Percentiles rank a stretch among this genome's conserved stretches.
Conservation (phyloP, 1,139 yeast species). For the Pneumocystis canis region DNA sequence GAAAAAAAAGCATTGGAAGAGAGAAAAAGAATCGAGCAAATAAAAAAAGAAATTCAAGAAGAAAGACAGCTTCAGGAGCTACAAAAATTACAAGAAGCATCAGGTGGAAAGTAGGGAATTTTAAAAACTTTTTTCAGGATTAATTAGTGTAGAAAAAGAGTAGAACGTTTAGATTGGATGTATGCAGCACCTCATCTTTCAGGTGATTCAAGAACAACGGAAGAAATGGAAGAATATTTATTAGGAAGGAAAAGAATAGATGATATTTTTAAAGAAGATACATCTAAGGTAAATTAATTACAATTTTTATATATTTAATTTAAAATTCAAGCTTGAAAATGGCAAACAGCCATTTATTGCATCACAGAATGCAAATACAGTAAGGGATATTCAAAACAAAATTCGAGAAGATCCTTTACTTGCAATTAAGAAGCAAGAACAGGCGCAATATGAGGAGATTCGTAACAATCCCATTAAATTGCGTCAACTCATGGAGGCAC, state of each 20-base stretch:
- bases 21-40: slow-evolving; percentile 47
- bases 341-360: slow-evolving; percentile 17
- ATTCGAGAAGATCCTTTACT: slow-evolving; percentile 43
- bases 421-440: slow-evolving; percentile 33
- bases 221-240: slow-evolving; percentile 33
- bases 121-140: not conserved
- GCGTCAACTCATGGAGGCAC: slow-evolving; percentile 10
- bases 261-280: slow-evolving; percentile 18
- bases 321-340: not conserved
- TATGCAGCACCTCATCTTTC: slow-evolving; percentile 36
- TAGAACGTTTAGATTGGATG: slow-evolving; percentile 69
- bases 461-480: slow-evolving; percentile 14
- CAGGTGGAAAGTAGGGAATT: slow-evolving; percentile 27
- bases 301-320: not conserved
- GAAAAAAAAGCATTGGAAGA: slow-evolving; percentile 71
- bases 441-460: slow-evolving; percentile 19
- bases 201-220: slow-evolving; percentile 17
- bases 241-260: slow-evolving; percentile 38
- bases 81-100: slow-evolving; percentile 36
- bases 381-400: slow-evolving; percentile 20
- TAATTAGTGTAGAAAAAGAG: slow-evolving; percentile 20
- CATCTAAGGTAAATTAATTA: slow-evolving; percentile 14
- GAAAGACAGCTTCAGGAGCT: slow-evolving; percentile 53
- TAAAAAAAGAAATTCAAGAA: slow-evolving; percentile 48
- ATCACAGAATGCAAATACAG: slow-evolving; percentile 10